A percentile compares a stretch with the other conserved stretches of the same genome.
These are phyloP conservation scores for Pneumocystis jirovecii DNA, from an alignment of 1,139 yeast genomes.

Conservation along the genomic window DNA sequence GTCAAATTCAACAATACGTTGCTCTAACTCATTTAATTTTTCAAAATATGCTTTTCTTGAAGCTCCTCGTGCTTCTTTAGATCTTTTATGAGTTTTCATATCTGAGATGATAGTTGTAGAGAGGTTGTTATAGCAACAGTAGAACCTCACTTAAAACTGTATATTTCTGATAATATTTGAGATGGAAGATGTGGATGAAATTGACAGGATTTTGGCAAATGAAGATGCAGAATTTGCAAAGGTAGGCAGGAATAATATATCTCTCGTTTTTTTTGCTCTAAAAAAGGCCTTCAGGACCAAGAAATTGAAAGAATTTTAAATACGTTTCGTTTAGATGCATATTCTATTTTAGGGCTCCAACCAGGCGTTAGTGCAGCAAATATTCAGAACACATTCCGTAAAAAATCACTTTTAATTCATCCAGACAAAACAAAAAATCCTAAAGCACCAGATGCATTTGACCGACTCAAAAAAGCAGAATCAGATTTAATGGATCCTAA, in stretches of 20 bases:
- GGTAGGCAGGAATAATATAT: neutral
- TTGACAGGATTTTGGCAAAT: neutral
- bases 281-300: constrained; percentile 24
- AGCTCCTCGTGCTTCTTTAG: neutral
- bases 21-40: neutral
- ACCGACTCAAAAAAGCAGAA: constrained; percentile 30
- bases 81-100: neutral
- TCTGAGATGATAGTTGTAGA: neutral
- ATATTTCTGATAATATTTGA: neutral
- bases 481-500: constrained; percentile 24
- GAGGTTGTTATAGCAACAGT: neutral
- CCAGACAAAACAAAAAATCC: constrained; percentile 49
- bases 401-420: constrained; percentile 49
- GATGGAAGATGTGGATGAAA: neutral
- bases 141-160: neutral
- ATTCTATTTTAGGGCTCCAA: constrained; percentile 40
- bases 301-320: constrained; percentile 43
- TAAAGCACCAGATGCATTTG: constrained; percentile 50
- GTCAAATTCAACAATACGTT: neutral
- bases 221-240: constrained; percentile 1
- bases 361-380: constrained; percentile 32
- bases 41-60: neutral
- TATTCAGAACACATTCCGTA: constrained; percentile 38
- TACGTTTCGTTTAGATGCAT: constrained; percentile 38
- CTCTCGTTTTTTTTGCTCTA: neutral